Percentiles rank a stretch among this genome's conserved stretches.
Evolutionary conservation across 1,284 basidiomycete genomes (phyloP).

Genomic region (Ceratorhiza oryzae-sativae): DNA sequence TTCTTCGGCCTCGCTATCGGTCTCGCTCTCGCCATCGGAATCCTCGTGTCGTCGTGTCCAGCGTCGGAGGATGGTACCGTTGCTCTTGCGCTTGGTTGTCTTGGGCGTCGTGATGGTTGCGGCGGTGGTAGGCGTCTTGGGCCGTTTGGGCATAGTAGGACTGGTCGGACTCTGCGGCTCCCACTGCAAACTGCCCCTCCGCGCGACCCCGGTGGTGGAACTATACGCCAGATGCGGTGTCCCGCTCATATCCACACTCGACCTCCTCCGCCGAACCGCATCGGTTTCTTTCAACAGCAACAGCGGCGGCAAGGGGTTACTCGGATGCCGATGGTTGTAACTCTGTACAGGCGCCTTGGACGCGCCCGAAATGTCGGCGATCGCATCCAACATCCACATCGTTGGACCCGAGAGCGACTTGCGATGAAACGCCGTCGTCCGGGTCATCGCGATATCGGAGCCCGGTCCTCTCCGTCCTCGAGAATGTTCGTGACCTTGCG

Average conservation of each 20-base stretch:
- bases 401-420: conserved; percentile 25
- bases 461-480: conserved; percentile 50
- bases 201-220: background rate
- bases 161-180: conserved; percentile 40
- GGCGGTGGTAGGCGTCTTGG: background rate
- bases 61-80: background rate
- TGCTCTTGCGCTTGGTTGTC: conserved; percentile 1
- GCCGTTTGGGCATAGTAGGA: conserved; percentile 12
- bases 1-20: conserved; percentile 47
- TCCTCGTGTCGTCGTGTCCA: conserved; percentile 24
- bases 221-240: conserved; percentile 4
- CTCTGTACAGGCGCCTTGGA: conserved; percentile 19
- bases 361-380: conserved; percentile 65
- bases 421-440: background rate
- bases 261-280: background rate
- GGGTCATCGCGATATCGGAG: background rate
- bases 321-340: conserved; percentile 35
- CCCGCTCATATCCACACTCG: conserved; percentile 20
- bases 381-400: conserved; percentile 82
- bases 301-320: conserved; percentile 15
- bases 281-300: conserved; percentile 6
- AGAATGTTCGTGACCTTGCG: conserved; percentile 54
- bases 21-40: conserved; percentile 38
- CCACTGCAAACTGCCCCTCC: conserved; percentile 40
- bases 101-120: background rate